Evolutionary conservation across 345 rosid genomes (phyloP).

Genomic region (Aegle marmelos): DNA sequence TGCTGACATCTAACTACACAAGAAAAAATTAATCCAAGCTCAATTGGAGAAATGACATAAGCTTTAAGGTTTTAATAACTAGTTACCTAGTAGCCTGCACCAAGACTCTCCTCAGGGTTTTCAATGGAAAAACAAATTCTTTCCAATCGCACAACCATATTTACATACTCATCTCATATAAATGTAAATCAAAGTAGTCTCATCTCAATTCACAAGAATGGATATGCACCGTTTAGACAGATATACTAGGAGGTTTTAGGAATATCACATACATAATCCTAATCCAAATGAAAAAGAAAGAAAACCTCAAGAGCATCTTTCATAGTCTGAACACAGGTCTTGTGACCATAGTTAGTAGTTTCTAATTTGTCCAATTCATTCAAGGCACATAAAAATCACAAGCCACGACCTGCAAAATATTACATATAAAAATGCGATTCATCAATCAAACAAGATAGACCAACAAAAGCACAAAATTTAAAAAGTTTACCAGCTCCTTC

Average conservation of each 20-base stretch:
- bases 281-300: background rate
- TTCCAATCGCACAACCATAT: slow-evolving; percentile 52
- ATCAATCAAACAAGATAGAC: background rate
- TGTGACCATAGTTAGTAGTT: slow-evolving; percentile 30
- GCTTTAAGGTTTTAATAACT: background rate
- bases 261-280: background rate
- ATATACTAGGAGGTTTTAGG: background rate
- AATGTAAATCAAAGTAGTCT: background rate
- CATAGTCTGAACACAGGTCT: slow-evolving; percentile 28
- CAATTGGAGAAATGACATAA: background rate
- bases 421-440: too few species aligned
- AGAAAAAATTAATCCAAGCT: background rate
- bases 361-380: slow-evolving; percentile 25
- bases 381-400: slow-evolving; percentile 30
- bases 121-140: slow-evolving; percentile 66
- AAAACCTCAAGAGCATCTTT: slow-evolving; percentile 32
- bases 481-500: background rate
- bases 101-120: slow-evolving; percentile 55
- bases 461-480: background rate
- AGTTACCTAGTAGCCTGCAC: slow-evolving; percentile 62
- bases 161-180: slow-evolving; percentile 10
- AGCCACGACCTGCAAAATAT: slow-evolving; percentile 23
- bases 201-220: background rate
- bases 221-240: too few species aligned
- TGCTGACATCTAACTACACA: background rate